phyloP scores from a whole-genome alignment of 2,329 filamentous ascomycete genomes.

The Fusarium veterinarium region DNA sequence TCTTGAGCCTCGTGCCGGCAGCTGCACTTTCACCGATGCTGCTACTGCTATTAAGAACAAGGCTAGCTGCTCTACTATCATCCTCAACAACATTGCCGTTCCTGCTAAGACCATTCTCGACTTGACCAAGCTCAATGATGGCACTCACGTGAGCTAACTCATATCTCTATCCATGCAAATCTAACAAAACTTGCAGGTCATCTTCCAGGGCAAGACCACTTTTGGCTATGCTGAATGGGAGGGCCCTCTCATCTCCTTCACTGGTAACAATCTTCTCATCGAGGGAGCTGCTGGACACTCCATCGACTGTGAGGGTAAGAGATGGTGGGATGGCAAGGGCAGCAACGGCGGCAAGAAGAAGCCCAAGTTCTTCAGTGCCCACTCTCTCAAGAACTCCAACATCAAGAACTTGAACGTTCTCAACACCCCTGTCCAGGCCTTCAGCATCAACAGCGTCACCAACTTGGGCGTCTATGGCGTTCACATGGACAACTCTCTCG shows the following conservation, averaged over 20 bases:
- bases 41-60: conserved; percentile 60
- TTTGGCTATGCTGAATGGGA: conserved; percentile 75
- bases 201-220: conserved; percentile 73
- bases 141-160: conserved; percentile 52
- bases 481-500: conserved; percentile 54
- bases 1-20: conserved; percentile 36
- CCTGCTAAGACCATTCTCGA: conserved; percentile 70
- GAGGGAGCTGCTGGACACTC: conserved; percentile 59
- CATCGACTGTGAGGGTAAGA: conserved; percentile 66
- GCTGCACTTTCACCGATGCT: conserved; percentile 67
- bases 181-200: conserved; percentile 48
- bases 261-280: conserved; percentile 66
- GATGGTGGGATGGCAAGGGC: conserved; percentile 72
- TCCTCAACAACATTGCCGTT: conserved; percentile 64
- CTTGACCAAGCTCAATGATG: conserved; percentile 62
- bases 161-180: too few species aligned
- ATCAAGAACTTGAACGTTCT: conserved; percentile 54
- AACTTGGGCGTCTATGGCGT: conserved; percentile 51
- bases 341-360: conserved; percentile 70
- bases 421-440: conserved; percentile 57
- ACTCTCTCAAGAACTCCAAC: conserved; percentile 51
- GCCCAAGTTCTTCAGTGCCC: conserved; percentile 69
- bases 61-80: conserved; percentile 64
- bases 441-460: conserved; percentile 53
- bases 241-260: conserved; percentile 72